Evolutionary conservation across 345 rosid species (phyloP), one percentile per base, ranked within the genome.

Genomic region (Camelina laxa): DNA sequence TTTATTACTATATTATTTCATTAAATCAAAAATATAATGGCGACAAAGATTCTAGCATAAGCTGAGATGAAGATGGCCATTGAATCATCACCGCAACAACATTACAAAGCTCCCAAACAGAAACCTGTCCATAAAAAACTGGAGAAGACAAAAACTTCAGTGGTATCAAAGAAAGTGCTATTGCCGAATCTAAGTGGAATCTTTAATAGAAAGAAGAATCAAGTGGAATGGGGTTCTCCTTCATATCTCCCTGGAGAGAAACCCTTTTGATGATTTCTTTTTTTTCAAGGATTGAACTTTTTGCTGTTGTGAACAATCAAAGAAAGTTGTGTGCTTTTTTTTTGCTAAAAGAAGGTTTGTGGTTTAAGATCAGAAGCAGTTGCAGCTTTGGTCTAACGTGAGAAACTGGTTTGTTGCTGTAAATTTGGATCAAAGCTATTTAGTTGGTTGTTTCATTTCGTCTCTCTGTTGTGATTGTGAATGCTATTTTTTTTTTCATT

Each of bases 181-280:
- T 7, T 83, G 65, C 86, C 95, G 51, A 90, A 74, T 76, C 72
- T 94, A 54, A 87, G 94, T 16, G 89, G 89, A 27, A 82, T 94
- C 62, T 94, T 94, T 64, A 78, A 85, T 45, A 80, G 92, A 45
- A 94, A 85, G 80, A 94, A 84, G 91, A 90, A 84, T 82, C 96
- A 88, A 80, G 72, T 81, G 15, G 96, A 91, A 68, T 92, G 97
- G 58, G 96, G 97, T 35, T 86, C 97, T 38, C 88, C 93, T 56
- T 94, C 96, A 30, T 85, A 79, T 72, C 85, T 88, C 51, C 88
- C 96, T 13, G 92, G 92, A 49, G 97, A 85, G 84, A 86, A 79
- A 81, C 85, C 86, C 51, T n/a, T 84, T 44, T 87, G 80, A 87
- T 54, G 41, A 4, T 53, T 36, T 76, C 30, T 75, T 81, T 21